Percentiles rank a stretch among this genome's conserved stretches.
phyloP scores from a whole-genome alignment of 2,329 filamentous ascomycete genomes.

The Scedosporium apiospermum region DNA sequence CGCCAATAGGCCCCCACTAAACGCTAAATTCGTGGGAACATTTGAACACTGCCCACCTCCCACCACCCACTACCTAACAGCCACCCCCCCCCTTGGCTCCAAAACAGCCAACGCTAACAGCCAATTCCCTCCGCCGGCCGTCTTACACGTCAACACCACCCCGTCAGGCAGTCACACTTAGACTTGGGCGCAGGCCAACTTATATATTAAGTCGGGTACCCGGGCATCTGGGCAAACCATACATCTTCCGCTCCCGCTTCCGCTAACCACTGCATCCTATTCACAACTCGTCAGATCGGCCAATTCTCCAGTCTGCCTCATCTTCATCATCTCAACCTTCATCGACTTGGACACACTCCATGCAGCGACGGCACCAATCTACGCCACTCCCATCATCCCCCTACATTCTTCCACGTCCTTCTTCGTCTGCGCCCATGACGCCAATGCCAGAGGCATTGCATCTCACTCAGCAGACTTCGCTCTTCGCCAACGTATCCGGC shows the following conservation, averaged over 20 bases:
- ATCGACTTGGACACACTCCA: not conserved
- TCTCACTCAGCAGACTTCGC: slow-evolving; percentile 9
- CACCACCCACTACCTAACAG: not conserved
- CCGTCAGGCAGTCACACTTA: slow-evolving; percentile 4
- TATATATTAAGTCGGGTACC: slow-evolving; percentile 1
- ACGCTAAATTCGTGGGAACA: not conserved
- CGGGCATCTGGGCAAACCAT: not conserved
- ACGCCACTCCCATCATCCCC: not conserved
- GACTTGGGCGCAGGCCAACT: not conserved
- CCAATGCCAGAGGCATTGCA: slow-evolving; percentile 6
- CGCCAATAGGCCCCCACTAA: too few species aligned
- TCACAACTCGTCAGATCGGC: not conserved
- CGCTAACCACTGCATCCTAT: not conserved
- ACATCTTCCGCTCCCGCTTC: not conserved
- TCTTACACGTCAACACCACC: not conserved
- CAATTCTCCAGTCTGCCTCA: not conserved
- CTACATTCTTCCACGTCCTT: slow-evolving; percentile 3
- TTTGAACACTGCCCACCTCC: too few species aligned
- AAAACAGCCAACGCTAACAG: not conserved
- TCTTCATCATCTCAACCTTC: not conserved
- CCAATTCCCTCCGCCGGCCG: slow-evolving; percentile 1
- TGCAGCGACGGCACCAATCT: not conserved
- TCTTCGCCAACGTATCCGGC: slow-evolving; percentile 10
- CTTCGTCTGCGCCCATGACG: not conserved
- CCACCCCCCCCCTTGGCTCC: too few species aligned